A percentile compares a stretch with the other conserved stretches of the same genome.
phyloP scores from a whole-genome alignment of 1,139 yeast genomes.

The Saccharomycopsis hybrid region DNA sequence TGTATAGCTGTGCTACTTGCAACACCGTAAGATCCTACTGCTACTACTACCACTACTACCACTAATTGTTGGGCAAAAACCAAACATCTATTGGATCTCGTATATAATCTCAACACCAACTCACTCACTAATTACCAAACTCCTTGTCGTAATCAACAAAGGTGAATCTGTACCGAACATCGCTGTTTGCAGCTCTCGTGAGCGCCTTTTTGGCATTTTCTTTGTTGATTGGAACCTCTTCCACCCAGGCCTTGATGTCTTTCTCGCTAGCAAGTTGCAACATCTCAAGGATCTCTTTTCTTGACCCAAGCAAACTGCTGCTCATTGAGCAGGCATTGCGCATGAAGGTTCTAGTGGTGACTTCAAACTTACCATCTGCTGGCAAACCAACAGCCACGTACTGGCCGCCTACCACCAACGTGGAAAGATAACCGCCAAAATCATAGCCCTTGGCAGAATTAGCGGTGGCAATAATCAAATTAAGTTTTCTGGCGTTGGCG shows the following conservation, averaged over 20 bases:
- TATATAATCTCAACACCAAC: neutral
- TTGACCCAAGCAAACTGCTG: conserved; percentile 40
- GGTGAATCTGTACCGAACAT: conserved; percentile 60
- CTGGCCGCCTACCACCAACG: conserved; percentile 39
- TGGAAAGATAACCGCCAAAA: conserved; percentile 31
- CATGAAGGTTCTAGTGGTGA: conserved; percentile 41
- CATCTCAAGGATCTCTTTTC: conserved; percentile 49
- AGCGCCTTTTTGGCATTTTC: conserved; percentile 46
- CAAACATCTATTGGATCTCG: neutral
- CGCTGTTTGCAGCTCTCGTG: conserved; percentile 44
- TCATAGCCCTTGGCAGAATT: conserved; percentile 39
- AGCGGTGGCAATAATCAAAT: conserved; percentile 46
- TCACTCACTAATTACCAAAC: conserved; percentile 2
- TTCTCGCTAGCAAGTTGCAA: conserved; percentile 48
- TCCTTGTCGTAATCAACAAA: conserved; percentile 47
- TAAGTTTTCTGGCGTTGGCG: conserved; percentile 31
- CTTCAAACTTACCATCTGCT: conserved; percentile 34
- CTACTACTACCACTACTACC: no score
- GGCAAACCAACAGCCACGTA: conserved; percentile 53
- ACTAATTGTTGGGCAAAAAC: no score
- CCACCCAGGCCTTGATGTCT: conserved; percentile 52
- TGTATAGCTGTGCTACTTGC: no score
- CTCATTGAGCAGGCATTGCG: conserved; percentile 33
- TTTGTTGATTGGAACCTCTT: conserved; percentile 47
- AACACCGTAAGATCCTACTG: no score